Evolutionary conservation across 768 basidiomycete genomes (phyloP).

Genomic region (Mycena galericulata): DNA sequence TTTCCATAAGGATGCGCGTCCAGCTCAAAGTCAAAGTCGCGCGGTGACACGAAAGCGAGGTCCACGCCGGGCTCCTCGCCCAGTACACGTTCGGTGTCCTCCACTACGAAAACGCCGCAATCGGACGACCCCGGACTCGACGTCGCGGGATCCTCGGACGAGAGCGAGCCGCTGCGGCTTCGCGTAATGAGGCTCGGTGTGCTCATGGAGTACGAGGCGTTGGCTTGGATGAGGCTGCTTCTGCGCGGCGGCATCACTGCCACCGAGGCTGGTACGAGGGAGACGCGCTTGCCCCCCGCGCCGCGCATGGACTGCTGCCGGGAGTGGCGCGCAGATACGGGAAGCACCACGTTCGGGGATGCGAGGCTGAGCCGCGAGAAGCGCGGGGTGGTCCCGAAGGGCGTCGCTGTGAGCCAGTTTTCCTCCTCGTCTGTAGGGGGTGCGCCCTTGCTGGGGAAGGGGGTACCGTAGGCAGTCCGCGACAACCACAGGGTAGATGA

Average conservation of each 20-base stretch:
- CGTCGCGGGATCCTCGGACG: constrained; percentile 26
- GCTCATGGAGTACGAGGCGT: background rate
- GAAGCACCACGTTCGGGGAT: constrained; percentile 51
- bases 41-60: constrained; percentile 13
- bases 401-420: constrained; percentile 52
- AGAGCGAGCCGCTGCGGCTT: constrained; percentile 24
- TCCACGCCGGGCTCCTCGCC: background rate
- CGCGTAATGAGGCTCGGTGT: constrained; percentile 24
- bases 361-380: constrained; percentile 55
- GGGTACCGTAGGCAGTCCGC: background rate
- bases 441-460: background rate
- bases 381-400: constrained; percentile 52
- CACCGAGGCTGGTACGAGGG: background rate
- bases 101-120: background rate
- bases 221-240: constrained; percentile 13
- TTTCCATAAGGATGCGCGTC: too few species aligned
- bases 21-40: background rate
- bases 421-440: constrained; percentile 24
- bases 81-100: background rate
- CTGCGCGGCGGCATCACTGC: constrained; percentile 18
- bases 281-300: constrained; percentile 25
- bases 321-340: constrained; percentile 50
- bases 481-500: background rate
- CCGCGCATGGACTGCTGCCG: constrained; percentile 22
- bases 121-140: constrained; percentile 11